A percentile compares a stretch with the other conserved stretches of the same genome.
Evolutionary conservation across 164 flowering plant genomes (phyloP).

Genomic region (Tinospora cordifolia): DNA sequence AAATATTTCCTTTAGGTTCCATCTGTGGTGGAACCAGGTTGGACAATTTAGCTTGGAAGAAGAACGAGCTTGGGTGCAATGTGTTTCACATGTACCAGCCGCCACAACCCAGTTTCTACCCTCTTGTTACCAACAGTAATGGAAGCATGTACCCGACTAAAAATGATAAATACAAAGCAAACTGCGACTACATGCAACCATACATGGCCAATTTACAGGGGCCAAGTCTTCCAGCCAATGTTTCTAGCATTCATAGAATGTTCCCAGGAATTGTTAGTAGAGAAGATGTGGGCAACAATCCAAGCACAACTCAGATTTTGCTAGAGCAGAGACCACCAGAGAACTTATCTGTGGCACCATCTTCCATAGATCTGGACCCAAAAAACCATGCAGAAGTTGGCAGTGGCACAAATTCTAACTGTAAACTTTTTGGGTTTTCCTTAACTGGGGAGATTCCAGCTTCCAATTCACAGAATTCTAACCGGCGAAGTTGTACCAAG

Average conservation of each 20-base stretch:
- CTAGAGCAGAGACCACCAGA: slow-evolving; percentile 27
- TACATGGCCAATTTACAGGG: slow-evolving; percentile 24
- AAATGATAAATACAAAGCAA: slow-evolving; percentile 23
- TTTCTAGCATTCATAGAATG: slow-evolving; percentile 24
- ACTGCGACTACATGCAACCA: slow-evolving; percentile 27
- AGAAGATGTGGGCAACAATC: slow-evolving; percentile 21
- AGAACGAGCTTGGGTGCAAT: slow-evolving; percentile 29
- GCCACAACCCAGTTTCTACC: slow-evolving; percentile 37
- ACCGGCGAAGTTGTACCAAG: slow-evolving; percentile 84
- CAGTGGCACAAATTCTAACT: slow-evolving; percentile 28
- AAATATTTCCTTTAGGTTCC: slow-evolving; percentile 58
- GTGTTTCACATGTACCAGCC: slow-evolving; percentile 34
- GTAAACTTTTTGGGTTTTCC: slow-evolving; percentile 74
- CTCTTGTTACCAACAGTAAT: slow-evolving; percentile 40
- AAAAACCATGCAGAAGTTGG: slow-evolving; percentile 23
- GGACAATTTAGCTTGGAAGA: slow-evolving; percentile 35
- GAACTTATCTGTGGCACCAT: slow-evolving; percentile 19
- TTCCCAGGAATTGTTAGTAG: slow-evolving; percentile 13
- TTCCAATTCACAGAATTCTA: slow-evolving; percentile 34
- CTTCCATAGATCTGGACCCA: slow-evolving; percentile 12
- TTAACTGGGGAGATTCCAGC: slow-evolving; percentile 40
- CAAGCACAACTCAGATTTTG: slow-evolving; percentile 10
- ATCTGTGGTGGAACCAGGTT: slow-evolving; percentile 33
- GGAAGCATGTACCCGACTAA: slow-evolving; percentile 36
- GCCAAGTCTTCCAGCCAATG: slow-evolving; percentile 22